These are phyloP conservation scores for Emericellopsis cladophorae DNA, from an alignment of 2,329 filamentous ascomycete species.

Conservation along the genomic window DNA sequence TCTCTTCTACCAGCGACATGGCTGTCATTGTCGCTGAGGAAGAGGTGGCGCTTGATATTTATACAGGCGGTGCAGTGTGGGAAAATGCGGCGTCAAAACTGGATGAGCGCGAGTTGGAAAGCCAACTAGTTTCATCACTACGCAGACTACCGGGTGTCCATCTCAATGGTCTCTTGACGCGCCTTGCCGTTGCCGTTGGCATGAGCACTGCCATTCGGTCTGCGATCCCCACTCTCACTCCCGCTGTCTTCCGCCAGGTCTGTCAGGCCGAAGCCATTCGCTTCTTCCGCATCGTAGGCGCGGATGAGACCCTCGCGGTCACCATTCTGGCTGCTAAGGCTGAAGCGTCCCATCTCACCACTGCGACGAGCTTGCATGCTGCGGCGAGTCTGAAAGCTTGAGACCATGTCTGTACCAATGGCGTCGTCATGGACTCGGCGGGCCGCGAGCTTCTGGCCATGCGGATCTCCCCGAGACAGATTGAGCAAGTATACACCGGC, in stretches of 20 bases:
- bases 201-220: conserved; percentile 24
- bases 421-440: conserved; percentile 56
- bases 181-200: conserved; percentile 22
- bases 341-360: conserved; percentile 49
- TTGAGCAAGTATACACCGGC: conserved; percentile 92
- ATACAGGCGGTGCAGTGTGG: background rate
- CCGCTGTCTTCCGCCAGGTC: conserved; percentile 72
- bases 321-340: conserved; percentile 49
- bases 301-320: conserved; percentile 78
- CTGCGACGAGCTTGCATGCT: conserved; percentile 87
- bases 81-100: too few relatives aligned
- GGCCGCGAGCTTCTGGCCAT: conserved; percentile 56
- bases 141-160: conserved; percentile 32
- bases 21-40: too few relatives aligned
- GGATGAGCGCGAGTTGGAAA: too few relatives aligned
- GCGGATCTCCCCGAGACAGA: conserved; percentile 82
- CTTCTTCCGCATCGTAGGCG: conserved; percentile 77
- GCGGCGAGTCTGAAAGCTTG: conserved; percentile 76
- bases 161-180: conserved; percentile 28
- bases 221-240: conserved; percentile 32
- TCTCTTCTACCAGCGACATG: too few relatives aligned
- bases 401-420: conserved; percentile 83
- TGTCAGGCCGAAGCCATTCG: conserved; percentile 58
- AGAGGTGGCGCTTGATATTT: background rate
- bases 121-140: conserved; percentile 13